phyloP scores from a whole-genome alignment of 306 rosid species.

The Ziziphus jujuba region DNA sequence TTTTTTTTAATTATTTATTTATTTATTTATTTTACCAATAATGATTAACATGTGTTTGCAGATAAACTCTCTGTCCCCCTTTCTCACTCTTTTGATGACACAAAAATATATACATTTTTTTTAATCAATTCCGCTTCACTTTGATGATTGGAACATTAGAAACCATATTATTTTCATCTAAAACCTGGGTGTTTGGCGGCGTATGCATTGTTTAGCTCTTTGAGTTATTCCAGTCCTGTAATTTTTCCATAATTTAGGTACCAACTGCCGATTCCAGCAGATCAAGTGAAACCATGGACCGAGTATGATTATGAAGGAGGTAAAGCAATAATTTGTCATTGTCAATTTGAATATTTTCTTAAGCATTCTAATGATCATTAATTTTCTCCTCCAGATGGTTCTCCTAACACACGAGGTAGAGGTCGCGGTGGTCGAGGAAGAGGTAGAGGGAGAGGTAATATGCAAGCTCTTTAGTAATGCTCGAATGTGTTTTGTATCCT shows the following conservation, averaged over 20 bases:
- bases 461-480: background rate
- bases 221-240: background rate
- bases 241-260: conserved; percentile 18
- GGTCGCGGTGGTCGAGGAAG: conserved; percentile 31
- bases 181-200: too few relatives aligned
- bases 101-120: too few relatives aligned
- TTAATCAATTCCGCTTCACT: too few relatives aligned
- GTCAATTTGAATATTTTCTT: background rate
- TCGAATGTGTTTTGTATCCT: background rate
- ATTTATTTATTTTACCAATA: too few relatives aligned
- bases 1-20: background rate
- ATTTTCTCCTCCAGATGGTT: conserved; percentile 10
- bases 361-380: background rate
- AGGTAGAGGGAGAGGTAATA: conserved; percentile 21
- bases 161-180: too few relatives aligned
- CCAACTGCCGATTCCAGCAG: conserved; percentile 25
- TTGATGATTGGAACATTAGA: too few relatives aligned
- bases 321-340: background rate
- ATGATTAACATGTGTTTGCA: background rate
- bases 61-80: background rate
- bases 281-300: conserved; percentile 28
- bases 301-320: conserved; percentile 30
- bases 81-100: too few relatives aligned
- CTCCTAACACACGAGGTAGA: conserved; percentile 21
- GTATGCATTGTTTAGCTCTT: background rate